Evolutionary conservation across 2,329 filamentous ascomycete genomes (phyloP).

Genomic region (Colletotrichum scovillei): DNA sequence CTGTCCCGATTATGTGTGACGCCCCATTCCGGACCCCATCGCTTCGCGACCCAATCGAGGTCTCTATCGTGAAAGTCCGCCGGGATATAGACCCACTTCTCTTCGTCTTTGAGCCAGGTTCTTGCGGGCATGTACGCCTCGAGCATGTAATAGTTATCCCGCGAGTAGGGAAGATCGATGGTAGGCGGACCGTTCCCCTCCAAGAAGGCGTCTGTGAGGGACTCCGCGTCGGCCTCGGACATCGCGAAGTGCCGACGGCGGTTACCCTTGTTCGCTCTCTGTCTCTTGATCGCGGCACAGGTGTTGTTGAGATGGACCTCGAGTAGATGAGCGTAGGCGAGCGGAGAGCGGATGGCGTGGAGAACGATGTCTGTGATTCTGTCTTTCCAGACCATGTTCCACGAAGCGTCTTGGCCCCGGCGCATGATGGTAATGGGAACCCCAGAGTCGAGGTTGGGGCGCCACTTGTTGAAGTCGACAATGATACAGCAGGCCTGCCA

Average conservation of each 20-base stretch:
- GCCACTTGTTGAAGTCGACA: constrained; percentile 69
- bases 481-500: constrained; percentile 67
- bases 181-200: constrained; percentile 61
- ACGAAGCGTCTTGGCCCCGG: constrained; percentile 57
- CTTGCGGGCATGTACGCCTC: constrained; percentile 68
- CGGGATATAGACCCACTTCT: constrained; percentile 61
- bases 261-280: constrained; percentile 61
- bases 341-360: constrained; percentile 56
- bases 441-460: constrained; percentile 59
- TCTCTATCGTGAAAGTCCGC: constrained; percentile 52
- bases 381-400: constrained; percentile 60
- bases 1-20: too few relatives aligned
- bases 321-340: constrained; percentile 60
- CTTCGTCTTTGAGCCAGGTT: constrained; percentile 59
- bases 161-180: constrained; percentile 63
- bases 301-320: constrained; percentile 44
- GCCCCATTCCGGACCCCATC: not conserved
- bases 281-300: constrained; percentile 45
- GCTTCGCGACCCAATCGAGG: constrained; percentile 38
- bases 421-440: constrained; percentile 64
- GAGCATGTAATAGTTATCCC: constrained; percentile 70
- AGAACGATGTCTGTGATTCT: constrained; percentile 56
- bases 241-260: constrained; percentile 48
- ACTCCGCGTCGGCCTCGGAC: constrained; percentile 52
- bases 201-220: constrained; percentile 63